Evolutionary conservation across 2,329 filamentous ascomycete genomes (phyloP), one percentile per base, ranked within the genome.

Genomic region (Pleoardoris graminearum): DNA sequence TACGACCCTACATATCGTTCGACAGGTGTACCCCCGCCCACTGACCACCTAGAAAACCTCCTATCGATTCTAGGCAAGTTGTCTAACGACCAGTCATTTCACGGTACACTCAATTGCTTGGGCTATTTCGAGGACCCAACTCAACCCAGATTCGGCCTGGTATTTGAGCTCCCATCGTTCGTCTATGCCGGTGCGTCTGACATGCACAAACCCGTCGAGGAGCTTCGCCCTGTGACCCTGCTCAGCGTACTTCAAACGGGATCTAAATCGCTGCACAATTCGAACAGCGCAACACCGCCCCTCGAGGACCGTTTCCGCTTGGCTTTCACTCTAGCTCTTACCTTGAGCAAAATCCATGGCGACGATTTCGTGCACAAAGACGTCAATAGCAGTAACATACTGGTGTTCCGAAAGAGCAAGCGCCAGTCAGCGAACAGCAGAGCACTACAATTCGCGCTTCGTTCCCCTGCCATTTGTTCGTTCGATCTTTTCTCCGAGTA

Each of bases 271-370:
- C 54, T 73, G 14, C 73, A 77, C 58, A 71, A 73, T 43, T 70
- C 71, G 12, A 70, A 69, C 46, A 75, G 73, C 38, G 67, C 68
- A 3, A 76, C 77, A 1, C 72, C 72, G 17, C 82, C 83, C 30
- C 77, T 92, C 0, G 89, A 93, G 72, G 85, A 87, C 52, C 89
- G 90, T 62, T 92, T 91, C 64, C 82, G 86, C 12, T 78, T 93
- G 45, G 89, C 89, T 3, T 81, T 88, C 48, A 89, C 90, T 58
- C 77, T 92, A 3, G 83, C 84, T 27, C 86, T 86, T 58, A 88
- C 88, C 3, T 80, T 92, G 29, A 89, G 89, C 63, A 86, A 88
- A 58, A 78, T 92, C 69, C 89, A 92, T 66, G 80, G 82, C 2
- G 80, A 86, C 35, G 83, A 85, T 12, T 82, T 91, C 47, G 82